Percentiles rank a stretch among this genome's conserved stretches.
These are phyloP conservation scores for Trichophyton benhamiae DNA, from an alignment of 2,329 filamentous ascomycete genomes.

Conservation along the genomic window DNA sequence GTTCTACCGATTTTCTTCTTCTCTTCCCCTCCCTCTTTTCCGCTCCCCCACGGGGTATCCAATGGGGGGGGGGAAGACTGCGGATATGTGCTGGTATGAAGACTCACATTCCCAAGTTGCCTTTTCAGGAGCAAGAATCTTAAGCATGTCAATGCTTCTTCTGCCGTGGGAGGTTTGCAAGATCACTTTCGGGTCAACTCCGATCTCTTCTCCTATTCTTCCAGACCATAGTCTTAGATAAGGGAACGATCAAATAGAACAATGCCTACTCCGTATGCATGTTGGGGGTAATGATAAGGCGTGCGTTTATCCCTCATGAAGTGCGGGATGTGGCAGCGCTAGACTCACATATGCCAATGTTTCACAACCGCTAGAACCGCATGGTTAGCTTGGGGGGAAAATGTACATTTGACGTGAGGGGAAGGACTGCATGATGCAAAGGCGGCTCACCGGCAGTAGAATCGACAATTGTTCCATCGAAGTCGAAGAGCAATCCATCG, in stretches of 20 bases:
- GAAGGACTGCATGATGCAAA: not conserved
- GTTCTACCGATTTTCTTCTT: not conserved
- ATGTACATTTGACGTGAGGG: not conserved
- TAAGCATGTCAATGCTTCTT: constrained; percentile 73
- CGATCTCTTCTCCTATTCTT: constrained; percentile 59
- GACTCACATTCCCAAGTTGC: constrained; percentile 86
- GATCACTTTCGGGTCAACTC: constrained; percentile 71
- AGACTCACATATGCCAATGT: constrained; percentile 47
- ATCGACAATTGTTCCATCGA: constrained; percentile 38
- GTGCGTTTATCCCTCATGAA: not conserved
- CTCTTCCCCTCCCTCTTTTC: not conserved
- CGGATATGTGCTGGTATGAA: not conserved
- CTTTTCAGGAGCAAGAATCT: constrained; percentile 65
- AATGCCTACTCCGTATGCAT: not conserved
- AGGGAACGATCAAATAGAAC: not conserved
- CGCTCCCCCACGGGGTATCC: not conserved
- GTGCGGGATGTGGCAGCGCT: not conserved
- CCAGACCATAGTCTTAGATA: constrained; percentile 1
- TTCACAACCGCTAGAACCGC: constrained; percentile 47
- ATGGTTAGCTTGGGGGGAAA: constrained; percentile 19
- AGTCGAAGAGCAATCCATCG: constrained; percentile 36
- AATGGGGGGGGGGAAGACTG: not conserved
- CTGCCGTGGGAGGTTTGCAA: constrained; percentile 84
- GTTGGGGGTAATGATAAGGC: not conserved
- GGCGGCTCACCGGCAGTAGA: constrained; percentile 31